These are phyloP conservation scores for Eustoma russellianum DNA, from an alignment of 257 asterid species.

Conservation along the genomic window DNA sequence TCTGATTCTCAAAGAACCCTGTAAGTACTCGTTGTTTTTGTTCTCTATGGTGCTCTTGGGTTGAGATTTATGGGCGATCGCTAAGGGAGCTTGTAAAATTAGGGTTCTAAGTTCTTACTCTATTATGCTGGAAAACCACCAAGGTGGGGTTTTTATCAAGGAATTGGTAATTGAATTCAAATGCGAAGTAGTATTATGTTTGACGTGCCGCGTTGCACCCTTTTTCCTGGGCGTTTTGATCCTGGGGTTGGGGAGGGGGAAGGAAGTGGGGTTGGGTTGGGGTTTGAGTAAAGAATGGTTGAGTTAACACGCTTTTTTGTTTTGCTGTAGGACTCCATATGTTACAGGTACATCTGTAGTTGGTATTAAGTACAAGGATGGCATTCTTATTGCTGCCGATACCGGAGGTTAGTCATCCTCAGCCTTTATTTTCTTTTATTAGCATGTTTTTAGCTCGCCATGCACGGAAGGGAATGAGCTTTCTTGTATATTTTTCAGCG, in stretches of 20 bases:
- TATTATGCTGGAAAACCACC: no score
- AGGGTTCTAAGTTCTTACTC: neutral
- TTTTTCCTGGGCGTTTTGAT: neutral
- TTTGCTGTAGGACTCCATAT: slow-evolving; percentile 53
- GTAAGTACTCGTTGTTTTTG: slow-evolving; percentile 28
- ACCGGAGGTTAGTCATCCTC: slow-evolving; percentile 78
- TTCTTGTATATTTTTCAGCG: neutral
- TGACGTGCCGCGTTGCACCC: neutral
- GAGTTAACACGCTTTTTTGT: neutral
- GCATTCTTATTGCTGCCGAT: slow-evolving; percentile 82
- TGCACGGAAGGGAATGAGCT: no score
- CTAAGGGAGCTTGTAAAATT: slow-evolving; percentile 4
- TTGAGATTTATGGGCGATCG: neutral
- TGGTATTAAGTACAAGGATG: slow-evolving; percentile 92
- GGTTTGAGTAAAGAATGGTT: no score
- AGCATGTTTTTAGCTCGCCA: neutral
- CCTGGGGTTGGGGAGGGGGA: neutral
- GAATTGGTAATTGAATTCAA: neutral
- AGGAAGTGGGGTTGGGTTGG: neutral
- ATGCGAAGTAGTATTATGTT: neutral
- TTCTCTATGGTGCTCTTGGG: neutral
- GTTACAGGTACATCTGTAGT: slow-evolving; percentile 91
- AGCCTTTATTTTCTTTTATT: neutral
- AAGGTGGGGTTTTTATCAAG: no score
- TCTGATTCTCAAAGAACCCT: slow-evolving; percentile 65